Conservation (phyloP, 2,329 filamentous ascomycete species). For the Calonectria henricotiae region DNA sequence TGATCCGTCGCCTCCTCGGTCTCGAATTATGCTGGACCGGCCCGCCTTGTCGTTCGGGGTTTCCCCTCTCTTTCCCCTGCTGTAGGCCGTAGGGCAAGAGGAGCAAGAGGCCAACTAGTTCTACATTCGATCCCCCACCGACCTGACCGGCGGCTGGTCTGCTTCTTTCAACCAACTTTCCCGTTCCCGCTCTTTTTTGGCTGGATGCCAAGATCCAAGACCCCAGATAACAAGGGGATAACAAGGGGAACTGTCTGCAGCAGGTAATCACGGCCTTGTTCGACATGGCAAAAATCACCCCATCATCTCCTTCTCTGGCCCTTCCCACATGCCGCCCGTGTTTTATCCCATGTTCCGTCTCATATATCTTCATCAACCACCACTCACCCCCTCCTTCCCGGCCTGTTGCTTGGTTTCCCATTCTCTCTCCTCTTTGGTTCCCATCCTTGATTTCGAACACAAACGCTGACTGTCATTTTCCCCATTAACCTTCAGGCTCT, state of each 20-base stretch:
- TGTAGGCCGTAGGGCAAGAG: not conserved
- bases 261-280: constrained; percentile 34
- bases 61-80: not conserved
- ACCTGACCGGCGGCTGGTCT: not conserved
- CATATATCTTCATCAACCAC: constrained; percentile 26
- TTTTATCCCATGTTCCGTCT: constrained; percentile 26
- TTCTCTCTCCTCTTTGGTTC: constrained; percentile 48
- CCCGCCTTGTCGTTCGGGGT: constrained; percentile 18
- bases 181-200: not conserved
- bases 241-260: constrained; percentile 29
- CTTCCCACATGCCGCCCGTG: constrained; percentile 15
- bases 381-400: not conserved
- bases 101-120: not conserved
- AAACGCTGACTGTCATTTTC: constrained; percentile 5
- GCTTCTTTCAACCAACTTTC: not conserved
- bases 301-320: constrained; percentile 24
- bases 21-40: constrained; percentile 15
- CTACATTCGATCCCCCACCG: not conserved
- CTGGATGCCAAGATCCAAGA: constrained; percentile 26
- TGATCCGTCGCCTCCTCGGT: constrained; percentile 1
- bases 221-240: constrained; percentile 22
- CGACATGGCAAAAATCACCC: constrained; percentile 35
- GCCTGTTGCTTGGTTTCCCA: constrained; percentile 28
- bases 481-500: constrained; percentile 34
- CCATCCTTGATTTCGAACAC: constrained; percentile 2